A percentile compares a stretch with the other conserved stretches of the same genome.
Conservation (phyloP, 805 yeast genomes). For the Hemisphaericaspora nanyangensis region DNA sequence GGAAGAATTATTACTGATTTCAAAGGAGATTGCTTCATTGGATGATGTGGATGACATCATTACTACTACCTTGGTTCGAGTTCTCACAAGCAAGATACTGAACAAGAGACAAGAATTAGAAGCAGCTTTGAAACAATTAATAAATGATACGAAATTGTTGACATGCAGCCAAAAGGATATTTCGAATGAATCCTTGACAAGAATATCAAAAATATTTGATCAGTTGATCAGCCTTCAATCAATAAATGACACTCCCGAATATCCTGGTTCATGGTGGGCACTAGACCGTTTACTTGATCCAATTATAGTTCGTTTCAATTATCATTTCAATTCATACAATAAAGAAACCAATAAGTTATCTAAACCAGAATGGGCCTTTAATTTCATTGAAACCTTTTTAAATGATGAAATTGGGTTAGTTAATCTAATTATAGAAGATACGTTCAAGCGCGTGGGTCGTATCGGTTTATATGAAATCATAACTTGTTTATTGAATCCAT, state of each 20-base stretch:
- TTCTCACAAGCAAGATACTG: conserved; percentile 4
- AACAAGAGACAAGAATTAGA: conserved; percentile 7
- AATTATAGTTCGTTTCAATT: conserved; percentile 49
- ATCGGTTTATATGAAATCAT: conserved; percentile 39
- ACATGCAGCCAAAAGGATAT: conserved; percentile 12
- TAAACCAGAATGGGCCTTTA: conserved; percentile 70
- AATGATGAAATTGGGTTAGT: conserved; percentile 37
- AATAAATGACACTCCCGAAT: conserved; percentile 19
- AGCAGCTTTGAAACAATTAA: conserved; percentile 9
- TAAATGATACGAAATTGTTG: conserved; percentile 21
- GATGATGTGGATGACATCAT: conserved; percentile 4
- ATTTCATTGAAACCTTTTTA: conserved; percentile 44
- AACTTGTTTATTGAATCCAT: conserved; percentile 43
- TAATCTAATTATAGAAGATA: conserved; percentile 33
- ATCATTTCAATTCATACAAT: conserved; percentile 51
- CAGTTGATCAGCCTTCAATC: conserved; percentile 31
- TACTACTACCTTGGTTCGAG: background rate
- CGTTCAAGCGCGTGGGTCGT: conserved; percentile 23
- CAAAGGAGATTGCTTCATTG: conserved; percentile 6
- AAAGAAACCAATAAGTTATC: conserved; percentile 60
- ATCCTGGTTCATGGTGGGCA: conserved; percentile 47
- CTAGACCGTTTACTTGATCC: conserved; percentile 44
- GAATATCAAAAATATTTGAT: conserved; percentile 8
- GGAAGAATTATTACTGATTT: conserved; percentile 2
- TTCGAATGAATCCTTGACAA: conserved; percentile 7